Percentiles rank a stretch among this genome's conserved stretches.
These are phyloP conservation scores for Diplogelasinospora grovesii DNA, from an alignment of 495 filamentous ascomycete genomes.

Conservation along the genomic window DNA sequence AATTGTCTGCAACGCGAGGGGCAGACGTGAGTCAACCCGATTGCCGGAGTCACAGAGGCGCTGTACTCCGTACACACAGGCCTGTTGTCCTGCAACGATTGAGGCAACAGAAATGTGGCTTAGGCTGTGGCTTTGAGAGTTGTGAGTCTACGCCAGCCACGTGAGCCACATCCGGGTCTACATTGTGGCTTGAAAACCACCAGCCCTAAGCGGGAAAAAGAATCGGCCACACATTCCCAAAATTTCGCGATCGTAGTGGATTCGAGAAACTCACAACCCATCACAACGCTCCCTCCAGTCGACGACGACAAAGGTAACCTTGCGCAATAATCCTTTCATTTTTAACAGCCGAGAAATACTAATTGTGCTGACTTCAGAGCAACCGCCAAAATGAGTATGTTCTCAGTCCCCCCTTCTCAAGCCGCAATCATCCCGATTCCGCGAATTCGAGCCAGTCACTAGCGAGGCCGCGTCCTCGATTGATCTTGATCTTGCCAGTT, in stretches of 20 bases:
- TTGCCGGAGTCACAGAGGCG: no score
- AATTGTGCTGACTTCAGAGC: slow-evolving; percentile 12
- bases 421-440: slow-evolving; percentile 5
- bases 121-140: no score
- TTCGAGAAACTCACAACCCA: slow-evolving; percentile 25
- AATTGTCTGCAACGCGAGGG: no score
- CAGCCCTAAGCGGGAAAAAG: slow-evolving; percentile 29
- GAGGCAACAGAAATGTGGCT: no score
- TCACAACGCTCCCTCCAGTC: slow-evolving; percentile 22
- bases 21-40: no score
- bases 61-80: no score
- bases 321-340: neutral
- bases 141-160: no score
- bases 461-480: no score
- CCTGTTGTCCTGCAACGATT: no score
- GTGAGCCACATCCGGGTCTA: slow-evolving; percentile 3
- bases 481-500: no score
- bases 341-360: slow-evolving; percentile 10
- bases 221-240: slow-evolving; percentile 29
- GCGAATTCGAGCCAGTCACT: neutral
- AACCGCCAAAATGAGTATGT: slow-evolving; percentile 41
- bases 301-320: slow-evolving; percentile 29
- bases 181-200: slow-evolving; percentile 15
- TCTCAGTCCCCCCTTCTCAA: slow-evolving; percentile 6
- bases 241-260: slow-evolving; percentile 31